These are phyloP conservation scores for Elsinoe fawcettii DNA, from an alignment of 2,329 filamentous ascomycete species.

Conservation along the genomic window DNA sequence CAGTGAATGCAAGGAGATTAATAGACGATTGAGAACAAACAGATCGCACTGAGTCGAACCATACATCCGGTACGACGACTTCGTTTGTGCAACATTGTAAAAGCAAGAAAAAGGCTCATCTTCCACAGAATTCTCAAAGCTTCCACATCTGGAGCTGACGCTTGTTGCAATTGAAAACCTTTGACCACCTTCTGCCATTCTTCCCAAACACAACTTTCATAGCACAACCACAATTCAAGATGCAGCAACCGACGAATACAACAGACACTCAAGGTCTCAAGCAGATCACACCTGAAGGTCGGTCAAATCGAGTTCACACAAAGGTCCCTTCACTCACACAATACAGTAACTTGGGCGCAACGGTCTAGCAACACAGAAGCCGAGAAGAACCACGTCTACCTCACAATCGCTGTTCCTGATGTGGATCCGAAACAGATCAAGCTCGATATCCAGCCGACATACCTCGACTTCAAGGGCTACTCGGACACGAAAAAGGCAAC, in stretches of 20 bases:
- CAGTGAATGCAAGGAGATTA: background rate
- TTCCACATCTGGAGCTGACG: slow-evolving; percentile 14
- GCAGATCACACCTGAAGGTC: slow-evolving; percentile 33
- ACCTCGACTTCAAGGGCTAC: slow-evolving; percentile 73
- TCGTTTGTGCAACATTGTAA: background rate
- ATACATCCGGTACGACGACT: background rate
- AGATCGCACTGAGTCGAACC: background rate
- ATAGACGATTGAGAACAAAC: background rate
- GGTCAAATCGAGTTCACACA: background rate
- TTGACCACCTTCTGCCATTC: background rate
- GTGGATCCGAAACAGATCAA: slow-evolving; percentile 67
- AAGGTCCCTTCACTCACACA: slow-evolving; percentile 19
- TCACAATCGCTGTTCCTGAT: slow-evolving; percentile 84
- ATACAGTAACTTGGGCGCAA: slow-evolving; percentile 90
- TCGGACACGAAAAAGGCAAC: slow-evolving; percentile 77
- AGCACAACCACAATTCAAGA: slow-evolving; percentile 14
- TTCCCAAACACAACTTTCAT: background rate
- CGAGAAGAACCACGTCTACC: slow-evolving; percentile 88
- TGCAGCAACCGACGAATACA: slow-evolving; percentile 29
- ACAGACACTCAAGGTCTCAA: slow-evolving; percentile 29
- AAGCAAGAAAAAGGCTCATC: background rate
- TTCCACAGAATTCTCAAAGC: slow-evolving; percentile 17
- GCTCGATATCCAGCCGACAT: slow-evolving; percentile 71
- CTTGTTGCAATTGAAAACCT: background rate
- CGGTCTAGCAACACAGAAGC: slow-evolving; percentile 74